phyloP scores from a whole-genome alignment of 306 rosid genomes.

The Prunus persica region DNA sequence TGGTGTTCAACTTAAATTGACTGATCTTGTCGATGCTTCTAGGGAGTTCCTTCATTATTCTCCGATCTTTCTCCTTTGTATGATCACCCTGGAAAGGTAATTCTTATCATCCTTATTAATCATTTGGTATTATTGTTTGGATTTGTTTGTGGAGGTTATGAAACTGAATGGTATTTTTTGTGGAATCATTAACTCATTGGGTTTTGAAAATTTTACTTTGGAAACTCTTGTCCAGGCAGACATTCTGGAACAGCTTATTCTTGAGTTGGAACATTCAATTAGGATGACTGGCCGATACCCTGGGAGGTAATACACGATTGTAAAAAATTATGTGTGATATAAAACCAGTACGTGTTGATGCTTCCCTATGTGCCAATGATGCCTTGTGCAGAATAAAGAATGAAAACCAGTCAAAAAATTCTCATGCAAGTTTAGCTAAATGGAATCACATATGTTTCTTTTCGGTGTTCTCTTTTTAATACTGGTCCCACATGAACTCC shows the following conservation, averaged over 20 bases:
- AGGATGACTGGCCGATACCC: slow-evolving; percentile 60
- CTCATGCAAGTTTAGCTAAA: too few relatives aligned
- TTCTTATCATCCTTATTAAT: slow-evolving; percentile 25
- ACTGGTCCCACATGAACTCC: too few relatives aligned
- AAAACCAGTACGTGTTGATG: too few relatives aligned
- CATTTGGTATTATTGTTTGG: not conserved
- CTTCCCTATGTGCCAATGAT: too few relatives aligned
- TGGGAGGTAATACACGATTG: slow-evolving; percentile 53
- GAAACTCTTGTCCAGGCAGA: slow-evolving; percentile 64
- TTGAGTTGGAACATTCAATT: slow-evolving; percentile 74
- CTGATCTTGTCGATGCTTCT: slow-evolving; percentile 30
- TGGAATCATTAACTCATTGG: slow-evolving; percentile 4
- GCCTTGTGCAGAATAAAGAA: too few relatives aligned
- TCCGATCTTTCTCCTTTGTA: slow-evolving; percentile 94
- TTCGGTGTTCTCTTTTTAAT: too few relatives aligned
- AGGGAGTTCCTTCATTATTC: slow-evolving; percentile 98
- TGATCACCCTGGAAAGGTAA: slow-evolving; percentile 90
- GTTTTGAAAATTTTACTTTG: slow-evolving; percentile 21
- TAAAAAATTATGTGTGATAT: not conserved
- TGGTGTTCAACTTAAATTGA: not conserved
- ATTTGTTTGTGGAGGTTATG: not conserved
- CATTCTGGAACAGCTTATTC: slow-evolving; percentile 85
- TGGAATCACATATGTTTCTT: too few relatives aligned
- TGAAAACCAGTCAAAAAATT: too few relatives aligned
- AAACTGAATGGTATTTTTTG: slow-evolving; percentile 1